These are phyloP conservation scores for Colletotrichum sp. DNA, from an alignment of 2,329 filamentous ascomycete species.

Conservation along the genomic window DNA sequence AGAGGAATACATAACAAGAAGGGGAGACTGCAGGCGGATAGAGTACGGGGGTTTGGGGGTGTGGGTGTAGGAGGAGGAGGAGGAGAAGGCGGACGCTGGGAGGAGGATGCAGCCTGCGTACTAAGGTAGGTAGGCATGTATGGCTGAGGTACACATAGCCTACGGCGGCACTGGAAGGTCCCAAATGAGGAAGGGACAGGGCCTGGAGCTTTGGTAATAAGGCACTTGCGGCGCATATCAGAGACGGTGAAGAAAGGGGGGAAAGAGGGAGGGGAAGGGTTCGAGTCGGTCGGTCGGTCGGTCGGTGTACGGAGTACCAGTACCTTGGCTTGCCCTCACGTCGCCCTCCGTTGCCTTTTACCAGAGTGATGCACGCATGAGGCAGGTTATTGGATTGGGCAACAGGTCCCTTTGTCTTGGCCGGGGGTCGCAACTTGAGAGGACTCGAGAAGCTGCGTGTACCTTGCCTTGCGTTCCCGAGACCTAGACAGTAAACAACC, in stretches of 20 bases:
- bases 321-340: not conserved
- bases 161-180: not conserved
- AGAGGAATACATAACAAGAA: not conserved
- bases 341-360: not conserved
- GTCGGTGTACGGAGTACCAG: not conserved
- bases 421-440: not conserved
- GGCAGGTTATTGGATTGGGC: not conserved
- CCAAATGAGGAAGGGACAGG: not conserved
- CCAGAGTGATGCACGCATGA: not conserved
- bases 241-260: not conserved
- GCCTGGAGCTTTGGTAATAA: not conserved
- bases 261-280: not conserved
- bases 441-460: not conserved
- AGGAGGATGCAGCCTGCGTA: not conserved
- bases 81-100: not conserved
- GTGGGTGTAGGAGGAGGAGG: not conserved
- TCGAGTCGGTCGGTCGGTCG: not conserved
- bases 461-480: not conserved
- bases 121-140: not conserved
- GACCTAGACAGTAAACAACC: not conserved
- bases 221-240: not conserved
- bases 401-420: not conserved
- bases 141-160: not conserved
- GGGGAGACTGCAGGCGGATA: not conserved
- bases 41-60: not conserved